Percentiles rank a stretch among this genome's conserved stretches.
These are phyloP conservation scores for Coniochaeta ligniaria DNA, from an alignment of 2,329 filamentous ascomycete species.

Conservation along the genomic window DNA sequence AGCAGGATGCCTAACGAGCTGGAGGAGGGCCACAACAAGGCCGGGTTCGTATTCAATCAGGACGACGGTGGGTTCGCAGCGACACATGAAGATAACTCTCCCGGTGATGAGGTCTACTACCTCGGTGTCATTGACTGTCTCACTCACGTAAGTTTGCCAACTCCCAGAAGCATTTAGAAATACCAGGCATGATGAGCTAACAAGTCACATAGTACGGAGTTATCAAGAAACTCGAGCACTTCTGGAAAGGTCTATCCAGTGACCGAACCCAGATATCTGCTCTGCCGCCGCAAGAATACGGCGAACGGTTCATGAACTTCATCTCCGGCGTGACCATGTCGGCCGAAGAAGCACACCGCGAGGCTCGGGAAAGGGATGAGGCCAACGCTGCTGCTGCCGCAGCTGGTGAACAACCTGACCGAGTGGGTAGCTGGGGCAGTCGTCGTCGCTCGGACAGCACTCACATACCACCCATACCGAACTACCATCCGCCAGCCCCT, in stretches of 20 bases:
- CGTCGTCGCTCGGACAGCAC: slow-evolving; percentile 20
- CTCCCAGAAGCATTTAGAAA: slow-evolving; percentile 14
- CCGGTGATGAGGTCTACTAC: slow-evolving; percentile 93
- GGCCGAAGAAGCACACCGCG: slow-evolving; percentile 71
- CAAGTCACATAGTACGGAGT: slow-evolving; percentile 64
- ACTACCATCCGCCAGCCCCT: slow-evolving; percentile 36
- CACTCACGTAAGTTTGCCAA: slow-evolving; percentile 68
- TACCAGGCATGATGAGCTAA: neutral
- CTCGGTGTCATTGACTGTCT: slow-evolving; percentile 97
- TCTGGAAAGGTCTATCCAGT: slow-evolving; percentile 87
- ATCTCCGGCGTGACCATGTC: slow-evolving; percentile 89
- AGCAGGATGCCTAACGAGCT: slow-evolving; percentile 89
- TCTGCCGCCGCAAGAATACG: slow-evolving; percentile 82
- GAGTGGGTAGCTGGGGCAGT: slow-evolving; percentile 29
- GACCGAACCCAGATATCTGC: slow-evolving; percentile 87
- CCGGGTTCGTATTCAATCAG: slow-evolving; percentile 76
- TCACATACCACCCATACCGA: slow-evolving; percentile 35
- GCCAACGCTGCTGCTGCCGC: slow-evolving; percentile 44
- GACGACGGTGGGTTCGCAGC: slow-evolving; percentile 92
- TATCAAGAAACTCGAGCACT: slow-evolving; percentile 91
- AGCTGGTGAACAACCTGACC: slow-evolving; percentile 25
- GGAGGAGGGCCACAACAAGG: slow-evolving; percentile 63
- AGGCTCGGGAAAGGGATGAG: slow-evolving; percentile 51
- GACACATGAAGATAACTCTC: slow-evolving; percentile 80
- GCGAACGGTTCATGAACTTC: slow-evolving; percentile 89